Percentiles rank a stretch among this genome's conserved stretches.
phyloP scores from a whole-genome alignment of 2,329 filamentous ascomycete genomes.

The Pseudophaeomoniella oleicola region DNA sequence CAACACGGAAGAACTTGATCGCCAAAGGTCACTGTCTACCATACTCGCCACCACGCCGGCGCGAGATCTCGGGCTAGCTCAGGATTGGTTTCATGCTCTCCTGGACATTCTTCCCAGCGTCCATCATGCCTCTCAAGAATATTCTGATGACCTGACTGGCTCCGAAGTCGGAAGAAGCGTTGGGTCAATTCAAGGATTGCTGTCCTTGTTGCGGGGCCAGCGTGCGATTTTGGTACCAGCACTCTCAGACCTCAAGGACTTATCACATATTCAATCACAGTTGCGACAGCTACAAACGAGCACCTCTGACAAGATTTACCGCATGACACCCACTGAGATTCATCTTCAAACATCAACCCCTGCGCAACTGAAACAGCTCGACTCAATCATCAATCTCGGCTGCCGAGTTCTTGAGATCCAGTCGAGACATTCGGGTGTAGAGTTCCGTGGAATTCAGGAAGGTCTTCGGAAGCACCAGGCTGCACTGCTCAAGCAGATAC shows the following conservation, averaged over 20 bases:
- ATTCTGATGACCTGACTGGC: slow-evolving; percentile 71
- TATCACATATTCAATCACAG: slow-evolving; percentile 6
- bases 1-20: slow-evolving; percentile 54
- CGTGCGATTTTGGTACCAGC: slow-evolving; percentile 20
- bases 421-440: slow-evolving; percentile 43
- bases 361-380: slow-evolving; percentile 42
- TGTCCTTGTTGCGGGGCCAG: slow-evolving; percentile 36
- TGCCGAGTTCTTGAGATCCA: slow-evolving; percentile 51
- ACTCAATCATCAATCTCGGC: slow-evolving; percentile 51
- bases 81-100: slow-evolving; percentile 67
- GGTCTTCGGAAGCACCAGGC: not conserved
- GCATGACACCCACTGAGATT: not conserved
- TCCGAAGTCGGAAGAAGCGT: slow-evolving; percentile 67
- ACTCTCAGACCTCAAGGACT: slow-evolving; percentile 14
- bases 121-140: slow-evolving; percentile 52
- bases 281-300: not conserved
- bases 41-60: slow-evolving; percentile 48
- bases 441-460: slow-evolving; percentile 22
- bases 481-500: not conserved
- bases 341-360: not conserved
- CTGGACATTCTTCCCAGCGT: slow-evolving; percentile 58
- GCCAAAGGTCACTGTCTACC: slow-evolving; percentile 55
- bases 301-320: not conserved
- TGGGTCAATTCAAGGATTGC: slow-evolving; percentile 73
- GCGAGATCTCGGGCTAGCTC: slow-evolving; percentile 21